phyloP scores from a whole-genome alignment of 345 rosid genomes.

The Ceriops decandra region DNA sequence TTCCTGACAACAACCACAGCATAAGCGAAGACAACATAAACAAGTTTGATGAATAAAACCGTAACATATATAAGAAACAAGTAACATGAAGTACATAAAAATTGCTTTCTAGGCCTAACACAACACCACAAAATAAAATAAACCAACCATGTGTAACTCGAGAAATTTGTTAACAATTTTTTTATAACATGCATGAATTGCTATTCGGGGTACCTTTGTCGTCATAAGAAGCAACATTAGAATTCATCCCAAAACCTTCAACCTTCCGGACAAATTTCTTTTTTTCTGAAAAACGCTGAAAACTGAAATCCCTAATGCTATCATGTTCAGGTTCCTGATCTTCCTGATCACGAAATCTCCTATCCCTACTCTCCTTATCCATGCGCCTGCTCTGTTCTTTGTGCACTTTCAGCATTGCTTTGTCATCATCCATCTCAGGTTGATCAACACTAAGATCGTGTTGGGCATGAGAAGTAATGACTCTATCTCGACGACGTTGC shows the following conservation, averaged over 20 bases:
- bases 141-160: neutral
- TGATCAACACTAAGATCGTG: constrained; percentile 66
- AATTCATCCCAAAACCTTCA: constrained; percentile 63
- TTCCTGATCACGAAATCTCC: constrained; percentile 63
- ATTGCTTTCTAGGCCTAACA: neutral
- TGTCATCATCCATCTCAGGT: constrained; percentile 72
- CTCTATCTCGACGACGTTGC: constrained; percentile 74
- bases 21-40: no score
- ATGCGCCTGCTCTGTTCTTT: constrained; percentile 68
- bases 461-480: constrained; percentile 54
- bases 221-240: constrained; percentile 52
- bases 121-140: neutral
- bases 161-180: neutral
- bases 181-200: constrained; percentile 27
- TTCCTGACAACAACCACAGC: no score
- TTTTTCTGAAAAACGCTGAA: constrained; percentile 59
- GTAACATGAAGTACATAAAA: neutral
- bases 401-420: constrained; percentile 49
- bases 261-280: constrained; percentile 55
- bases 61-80: neutral
- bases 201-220: constrained; percentile 72
- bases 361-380: constrained; percentile 79
- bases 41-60: no score
- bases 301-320: constrained; percentile 45
- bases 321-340: constrained; percentile 77